Percentiles rank a stretch among this genome's conserved stretches.
Conservation (phyloP, 495 filamentous ascomycete genomes). For the Hypoxylon subgilvum region DNA sequence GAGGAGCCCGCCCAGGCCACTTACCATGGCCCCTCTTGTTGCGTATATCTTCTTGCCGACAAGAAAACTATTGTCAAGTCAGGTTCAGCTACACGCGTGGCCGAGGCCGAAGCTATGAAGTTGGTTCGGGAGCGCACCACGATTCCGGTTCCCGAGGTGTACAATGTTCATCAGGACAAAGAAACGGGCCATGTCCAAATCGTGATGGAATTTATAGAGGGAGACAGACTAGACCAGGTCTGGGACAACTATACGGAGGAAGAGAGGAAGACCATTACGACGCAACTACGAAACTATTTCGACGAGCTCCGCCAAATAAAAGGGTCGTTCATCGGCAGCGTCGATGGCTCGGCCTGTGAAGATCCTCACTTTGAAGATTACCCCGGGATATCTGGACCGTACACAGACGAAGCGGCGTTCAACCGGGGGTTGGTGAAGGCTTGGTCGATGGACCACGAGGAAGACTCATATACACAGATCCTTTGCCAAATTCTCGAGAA, state of each 20-base stretch:
- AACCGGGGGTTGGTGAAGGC: constrained; percentile 23
- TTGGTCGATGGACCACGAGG: no score
- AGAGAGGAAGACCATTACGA: constrained; percentile 5
- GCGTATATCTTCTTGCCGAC: no score
- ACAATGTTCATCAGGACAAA: constrained; percentile 36
- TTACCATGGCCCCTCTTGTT: no score
- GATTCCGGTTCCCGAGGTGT: constrained; percentile 42
- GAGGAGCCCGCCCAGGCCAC: no score
- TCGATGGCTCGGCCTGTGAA: constrained; percentile 9
- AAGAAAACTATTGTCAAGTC: no score
- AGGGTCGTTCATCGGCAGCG: constrained; percentile 5
- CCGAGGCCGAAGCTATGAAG: constrained; percentile 45
- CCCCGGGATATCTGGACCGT: constrained; percentile 12
- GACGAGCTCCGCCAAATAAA: constrained; percentile 1
- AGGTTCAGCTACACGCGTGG: no score
- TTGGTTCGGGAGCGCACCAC: constrained; percentile 38
- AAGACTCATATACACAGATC: not conserved
- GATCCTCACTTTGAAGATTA: constrained; percentile 4
- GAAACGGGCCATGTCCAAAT: constrained; percentile 29
- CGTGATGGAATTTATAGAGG: constrained; percentile 38
- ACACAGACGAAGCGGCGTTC: constrained; percentile 20
- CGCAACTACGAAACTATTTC: constrained; percentile 3
- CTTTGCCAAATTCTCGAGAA: constrained; percentile 2
- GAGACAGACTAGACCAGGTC: constrained; percentile 10
- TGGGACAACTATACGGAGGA: constrained; percentile 9